phyloP scores from a whole-genome alignment of 495 filamentous ascomycete genomes.

The Penicillium silybi region DNA sequence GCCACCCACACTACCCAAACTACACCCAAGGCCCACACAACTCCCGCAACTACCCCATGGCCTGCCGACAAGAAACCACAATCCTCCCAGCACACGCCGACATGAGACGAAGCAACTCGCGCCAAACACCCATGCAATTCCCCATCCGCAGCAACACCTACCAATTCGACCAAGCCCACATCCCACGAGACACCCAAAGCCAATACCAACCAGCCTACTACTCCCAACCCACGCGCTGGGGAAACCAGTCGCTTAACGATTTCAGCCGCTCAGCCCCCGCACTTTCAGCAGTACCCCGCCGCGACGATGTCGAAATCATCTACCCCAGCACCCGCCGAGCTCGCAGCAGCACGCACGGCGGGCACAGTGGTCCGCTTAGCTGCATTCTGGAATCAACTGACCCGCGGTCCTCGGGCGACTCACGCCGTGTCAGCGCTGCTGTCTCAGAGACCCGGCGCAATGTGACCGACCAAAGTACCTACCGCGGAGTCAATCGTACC shows the following conservation, averaged over 20 bases:
- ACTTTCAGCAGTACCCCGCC: slow-evolving; percentile 11
- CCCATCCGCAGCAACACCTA: slow-evolving; percentile 20
- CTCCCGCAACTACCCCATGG: slow-evolving; percentile 15
- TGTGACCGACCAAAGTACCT: slow-evolving; percentile 28
- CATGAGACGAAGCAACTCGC: slow-evolving; percentile 6
- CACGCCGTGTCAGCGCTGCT: background rate
- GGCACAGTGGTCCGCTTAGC: slow-evolving; percentile 24
- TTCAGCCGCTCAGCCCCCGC: slow-evolving; percentile 17
- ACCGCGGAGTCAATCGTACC: slow-evolving; percentile 35
- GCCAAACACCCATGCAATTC: slow-evolving; percentile 5
- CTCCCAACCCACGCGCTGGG: slow-evolving; percentile 15
- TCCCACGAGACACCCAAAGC: slow-evolving; percentile 29
- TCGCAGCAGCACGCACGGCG: slow-evolving; percentile 35
- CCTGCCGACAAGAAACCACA: slow-evolving; percentile 13
- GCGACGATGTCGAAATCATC: slow-evolving; percentile 32
- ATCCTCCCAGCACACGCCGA: slow-evolving; percentile 3
- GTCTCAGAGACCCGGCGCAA: slow-evolving; percentile 9
- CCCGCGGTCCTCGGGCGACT: slow-evolving; percentile 27
- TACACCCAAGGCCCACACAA: slow-evolving; percentile 11
- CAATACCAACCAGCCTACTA: slow-evolving; percentile 24
- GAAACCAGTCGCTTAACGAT: slow-evolving; percentile 20
- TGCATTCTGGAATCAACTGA: slow-evolving; percentile 31
- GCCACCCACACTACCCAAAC: slow-evolving; percentile 31
- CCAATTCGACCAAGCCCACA: slow-evolving; percentile 25
- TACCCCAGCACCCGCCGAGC: slow-evolving; percentile 37